Conservation (phyloP, 2,329 filamentous ascomycete species). For the Pseudogymnoascus verrucosus region DNA sequence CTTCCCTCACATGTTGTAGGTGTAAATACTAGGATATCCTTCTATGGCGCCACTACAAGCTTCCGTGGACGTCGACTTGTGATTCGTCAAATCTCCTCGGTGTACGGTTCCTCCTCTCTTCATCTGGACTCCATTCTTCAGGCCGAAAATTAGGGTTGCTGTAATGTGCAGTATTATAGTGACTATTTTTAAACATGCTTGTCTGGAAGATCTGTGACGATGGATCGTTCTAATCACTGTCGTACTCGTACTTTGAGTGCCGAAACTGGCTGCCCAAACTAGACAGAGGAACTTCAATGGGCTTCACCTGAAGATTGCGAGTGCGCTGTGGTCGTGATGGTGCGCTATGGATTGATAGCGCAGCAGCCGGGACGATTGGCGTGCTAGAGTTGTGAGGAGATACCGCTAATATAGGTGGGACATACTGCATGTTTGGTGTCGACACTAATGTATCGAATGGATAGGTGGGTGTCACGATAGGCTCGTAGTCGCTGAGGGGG, state of each 20-base stretch:
- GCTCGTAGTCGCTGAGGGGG: background rate
- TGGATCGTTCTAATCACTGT: conserved; percentile 17
- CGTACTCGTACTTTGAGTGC: conserved; percentile 23
- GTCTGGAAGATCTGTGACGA: conserved; percentile 32
- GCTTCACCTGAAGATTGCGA: background rate
- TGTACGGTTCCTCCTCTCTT: conserved; percentile 18
- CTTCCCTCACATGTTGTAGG: too few species aligned
- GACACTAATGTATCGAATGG: background rate
- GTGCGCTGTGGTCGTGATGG: conserved; percentile 5
- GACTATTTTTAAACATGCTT: conserved; percentile 56
- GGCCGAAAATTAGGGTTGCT: conserved; percentile 56
- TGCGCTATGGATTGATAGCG: conserved; percentile 24
- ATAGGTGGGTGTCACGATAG: background rate
- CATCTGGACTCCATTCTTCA: conserved; percentile 37
- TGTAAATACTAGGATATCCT: too few species aligned
- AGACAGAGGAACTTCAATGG: background rate
- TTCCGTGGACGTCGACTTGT: too few species aligned
- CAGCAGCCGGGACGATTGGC: conserved; percentile 17
- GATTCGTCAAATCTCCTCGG: background rate
- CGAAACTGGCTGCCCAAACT: conserved; percentile 20
- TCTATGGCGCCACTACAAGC: too few species aligned
- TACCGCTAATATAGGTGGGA: background rate
- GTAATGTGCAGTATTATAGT: conserved; percentile 60
- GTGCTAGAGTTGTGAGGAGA: background rate
- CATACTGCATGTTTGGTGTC: background rate